Conservation (phyloP, 192 early-diverging fungal species). For the Kappamyces sp. region DNA sequence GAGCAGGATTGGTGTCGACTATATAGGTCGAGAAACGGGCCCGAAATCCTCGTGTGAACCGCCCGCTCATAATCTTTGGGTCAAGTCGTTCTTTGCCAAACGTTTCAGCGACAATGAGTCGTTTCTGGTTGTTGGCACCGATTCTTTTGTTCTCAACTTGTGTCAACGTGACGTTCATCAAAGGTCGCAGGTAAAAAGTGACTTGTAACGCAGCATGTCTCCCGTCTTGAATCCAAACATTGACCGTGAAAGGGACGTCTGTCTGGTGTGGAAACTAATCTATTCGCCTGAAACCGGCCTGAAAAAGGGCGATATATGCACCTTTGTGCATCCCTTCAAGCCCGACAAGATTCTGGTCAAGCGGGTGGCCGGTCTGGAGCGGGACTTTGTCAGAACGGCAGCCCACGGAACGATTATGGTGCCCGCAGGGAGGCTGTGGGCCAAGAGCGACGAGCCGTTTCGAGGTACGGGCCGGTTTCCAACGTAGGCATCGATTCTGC, state of each 20-base stretch:
- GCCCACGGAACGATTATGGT: neutral
- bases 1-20: neutral
- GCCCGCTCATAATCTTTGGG: neutral
- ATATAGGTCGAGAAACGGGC: neutral
- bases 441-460: too few species aligned
- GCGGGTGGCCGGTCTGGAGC: neutral
- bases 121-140: constrained; percentile 13
- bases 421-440: too few species aligned
- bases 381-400: neutral
- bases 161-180: neutral
- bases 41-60: neutral
- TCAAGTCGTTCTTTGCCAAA: neutral
- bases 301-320: neutral
- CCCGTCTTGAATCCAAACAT: constrained; percentile 12
- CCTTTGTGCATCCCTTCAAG: constrained; percentile 5
- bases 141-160: neutral
- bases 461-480: too few species aligned
- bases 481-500: too few species aligned
- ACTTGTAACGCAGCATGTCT: constrained; percentile 7
- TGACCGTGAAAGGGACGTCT: neutral
- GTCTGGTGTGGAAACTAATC: neutral
- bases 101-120: neutral
- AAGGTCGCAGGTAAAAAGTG: constrained; percentile 2
- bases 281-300: neutral
- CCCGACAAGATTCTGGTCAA: constrained; percentile 10